phyloP scores from a whole-genome alignment of 108 stramenopile genomes.

The Nitzschia sp. region DNA sequence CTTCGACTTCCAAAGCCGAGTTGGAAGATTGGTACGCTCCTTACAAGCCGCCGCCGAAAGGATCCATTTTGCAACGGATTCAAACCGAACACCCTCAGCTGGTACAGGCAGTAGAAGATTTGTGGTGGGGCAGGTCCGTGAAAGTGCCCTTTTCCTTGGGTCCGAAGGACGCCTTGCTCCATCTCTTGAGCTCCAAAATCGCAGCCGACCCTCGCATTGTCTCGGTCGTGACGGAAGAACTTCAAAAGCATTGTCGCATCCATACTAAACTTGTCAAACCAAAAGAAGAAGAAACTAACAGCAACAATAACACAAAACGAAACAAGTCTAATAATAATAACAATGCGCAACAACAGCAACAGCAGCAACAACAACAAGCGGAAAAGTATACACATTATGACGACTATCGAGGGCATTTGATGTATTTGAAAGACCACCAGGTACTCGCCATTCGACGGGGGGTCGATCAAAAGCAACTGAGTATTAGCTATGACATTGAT shows the following conservation, averaged over 20 bases:
- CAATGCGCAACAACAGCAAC: constrained; percentile 15
- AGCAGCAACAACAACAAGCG: too few relatives aligned
- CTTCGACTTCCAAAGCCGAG: constrained; percentile 48
- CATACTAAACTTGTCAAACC: constrained; percentile 22
- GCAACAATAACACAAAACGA: constrained; percentile 3
- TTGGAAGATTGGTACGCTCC: constrained; percentile 65
- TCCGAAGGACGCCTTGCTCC: constrained; percentile 38
- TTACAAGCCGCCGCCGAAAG: constrained; percentile 61
- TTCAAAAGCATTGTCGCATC: constrained; percentile 31
- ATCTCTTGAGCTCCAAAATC: constrained; percentile 50
- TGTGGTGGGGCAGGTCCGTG: constrained; percentile 33
- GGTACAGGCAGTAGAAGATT: constrained; percentile 32
- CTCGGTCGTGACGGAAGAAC: constrained; percentile 40
- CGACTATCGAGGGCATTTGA: constrained; percentile 36
- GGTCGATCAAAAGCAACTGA: too few relatives aligned
- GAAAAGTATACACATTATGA: constrained; percentile 38
- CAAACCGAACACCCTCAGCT: constrained; percentile 50
- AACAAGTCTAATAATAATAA: constrained; percentile 15
- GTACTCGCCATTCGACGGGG: too few relatives aligned
- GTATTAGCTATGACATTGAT: constrained; percentile 61
- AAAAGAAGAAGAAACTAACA: constrained; percentile 16
- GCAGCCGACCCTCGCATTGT: constrained; percentile 43
- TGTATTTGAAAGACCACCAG: constrained; percentile 46
- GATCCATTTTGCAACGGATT: constrained; percentile 56
- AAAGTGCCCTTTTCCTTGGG: constrained; percentile 11